These are phyloP conservation scores for Pyrenophora seminiperda DNA, from an alignment of 2,329 filamentous ascomycete species.

Conservation along the genomic window DNA sequence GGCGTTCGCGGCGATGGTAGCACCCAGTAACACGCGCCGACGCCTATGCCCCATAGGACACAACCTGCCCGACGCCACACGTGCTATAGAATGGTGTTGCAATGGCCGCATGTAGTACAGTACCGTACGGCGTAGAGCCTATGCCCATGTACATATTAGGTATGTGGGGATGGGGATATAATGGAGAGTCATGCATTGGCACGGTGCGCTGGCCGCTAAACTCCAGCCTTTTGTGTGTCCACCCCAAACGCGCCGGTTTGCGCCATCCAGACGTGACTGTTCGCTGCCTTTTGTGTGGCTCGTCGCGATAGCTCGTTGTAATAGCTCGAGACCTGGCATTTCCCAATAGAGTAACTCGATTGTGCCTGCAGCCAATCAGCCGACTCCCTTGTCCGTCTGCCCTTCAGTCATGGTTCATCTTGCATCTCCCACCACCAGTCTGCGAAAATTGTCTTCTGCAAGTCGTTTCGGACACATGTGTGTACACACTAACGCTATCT, in stretches of 20 bases:
- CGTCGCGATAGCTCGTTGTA: not conserved
- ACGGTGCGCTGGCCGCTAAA: constrained; percentile 20
- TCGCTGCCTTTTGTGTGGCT: not conserved
- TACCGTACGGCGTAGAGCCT: no score
- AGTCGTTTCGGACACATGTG: no score
- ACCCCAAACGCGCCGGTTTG: constrained; percentile 18
- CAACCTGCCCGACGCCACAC: no score
- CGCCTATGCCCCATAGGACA: no score
- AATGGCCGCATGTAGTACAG: no score
- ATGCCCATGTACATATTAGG: constrained; percentile 11
- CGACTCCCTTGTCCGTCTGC: not conserved
- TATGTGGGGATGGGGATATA: constrained; percentile 1
- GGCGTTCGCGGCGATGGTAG: no score
- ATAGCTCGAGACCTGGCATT: not conserved
- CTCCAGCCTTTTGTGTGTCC: constrained; percentile 31
- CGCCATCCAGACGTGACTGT: not conserved
- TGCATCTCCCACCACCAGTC: not conserved
- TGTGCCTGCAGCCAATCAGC: constrained; percentile 11
- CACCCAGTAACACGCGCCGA: no score
- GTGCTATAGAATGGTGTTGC: no score
- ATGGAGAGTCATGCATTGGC: constrained; percentile 1
- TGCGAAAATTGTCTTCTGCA: not conserved
- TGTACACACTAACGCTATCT: no score
- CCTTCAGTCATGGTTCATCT: not conserved
- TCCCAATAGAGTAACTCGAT: constrained; percentile 10